phyloP scores from a whole-genome alignment of 2,329 filamentous ascomycete species.

The Fusarium pseudonygamai region DNA sequence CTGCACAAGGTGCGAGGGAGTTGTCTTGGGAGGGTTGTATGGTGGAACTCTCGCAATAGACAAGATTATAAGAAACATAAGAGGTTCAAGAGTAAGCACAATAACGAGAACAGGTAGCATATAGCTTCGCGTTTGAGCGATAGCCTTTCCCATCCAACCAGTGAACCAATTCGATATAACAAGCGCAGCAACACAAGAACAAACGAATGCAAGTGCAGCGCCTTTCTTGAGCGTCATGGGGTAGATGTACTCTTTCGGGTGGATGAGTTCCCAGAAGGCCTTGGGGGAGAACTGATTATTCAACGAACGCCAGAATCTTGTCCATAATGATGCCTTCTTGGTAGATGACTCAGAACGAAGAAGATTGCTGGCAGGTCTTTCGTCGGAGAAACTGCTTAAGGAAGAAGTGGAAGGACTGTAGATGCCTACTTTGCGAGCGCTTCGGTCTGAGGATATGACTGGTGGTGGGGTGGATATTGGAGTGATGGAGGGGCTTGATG shows the following conservation, averaged over 20 bases:
- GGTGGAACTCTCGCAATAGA: neutral
- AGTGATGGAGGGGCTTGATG: neutral
- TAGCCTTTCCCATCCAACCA: neutral
- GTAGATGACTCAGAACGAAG: too few species aligned
- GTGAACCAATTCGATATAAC: neutral
- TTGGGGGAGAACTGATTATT: neutral
- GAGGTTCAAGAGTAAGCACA: slow-evolving; percentile 2
- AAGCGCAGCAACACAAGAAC: neutral
- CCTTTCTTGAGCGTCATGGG: neutral
- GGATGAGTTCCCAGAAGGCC: slow-evolving; percentile 5
- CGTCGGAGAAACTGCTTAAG: neutral
- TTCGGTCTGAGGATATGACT: neutral
- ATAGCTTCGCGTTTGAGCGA: neutral
- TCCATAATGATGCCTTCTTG: neutral
- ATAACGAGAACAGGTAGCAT: slow-evolving; percentile 1
- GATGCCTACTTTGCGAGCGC: neutral
- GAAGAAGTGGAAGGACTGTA: neutral
- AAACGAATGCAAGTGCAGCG: neutral
- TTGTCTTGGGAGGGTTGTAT: neutral
- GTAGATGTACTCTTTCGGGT: neutral
- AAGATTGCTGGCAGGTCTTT: neutral
- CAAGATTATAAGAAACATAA: slow-evolving; percentile 9
- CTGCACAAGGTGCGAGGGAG: neutral
- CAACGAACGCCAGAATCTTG: neutral
- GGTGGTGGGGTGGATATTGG: neutral